These are phyloP conservation scores for Solanum rostratum DNA, from an alignment of 257 asterid genomes.

Conservation along the genomic window DNA sequence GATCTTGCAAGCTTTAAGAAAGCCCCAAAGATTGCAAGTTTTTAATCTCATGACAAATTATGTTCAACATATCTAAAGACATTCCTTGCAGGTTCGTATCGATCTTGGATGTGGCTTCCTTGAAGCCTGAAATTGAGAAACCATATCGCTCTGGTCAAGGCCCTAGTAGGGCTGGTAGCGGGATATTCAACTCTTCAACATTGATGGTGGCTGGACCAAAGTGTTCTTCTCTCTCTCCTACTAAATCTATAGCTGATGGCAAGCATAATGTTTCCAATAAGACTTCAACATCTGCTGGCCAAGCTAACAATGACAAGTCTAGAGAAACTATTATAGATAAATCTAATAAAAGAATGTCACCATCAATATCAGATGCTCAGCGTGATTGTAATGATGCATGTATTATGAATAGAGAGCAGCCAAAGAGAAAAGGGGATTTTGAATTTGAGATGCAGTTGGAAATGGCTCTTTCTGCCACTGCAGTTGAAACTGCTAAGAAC, in stretches of 20 bases:
- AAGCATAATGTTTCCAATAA: conserved; percentile 15
- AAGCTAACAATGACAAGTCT: conserved; percentile 18
- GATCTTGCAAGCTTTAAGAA: neutral
- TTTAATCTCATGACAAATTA: neutral
- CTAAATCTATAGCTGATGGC: conserved; percentile 17
- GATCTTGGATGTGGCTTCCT: conserved; percentile 64
- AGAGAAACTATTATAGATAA: conserved; percentile 12
- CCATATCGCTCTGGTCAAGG: conserved; percentile 24
- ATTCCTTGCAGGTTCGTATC: conserved; percentile 55
- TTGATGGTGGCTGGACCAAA: conserved; percentile 77
- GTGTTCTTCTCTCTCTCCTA: conserved; percentile 25
- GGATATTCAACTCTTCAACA: conserved; percentile 68
- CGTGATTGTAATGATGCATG: conserved; percentile 25
- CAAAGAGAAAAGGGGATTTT: conserved; percentile 79
- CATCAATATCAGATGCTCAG: conserved; percentile 23
- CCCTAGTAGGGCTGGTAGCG: conserved; percentile 26
- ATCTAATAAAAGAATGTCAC: conserved; percentile 18
- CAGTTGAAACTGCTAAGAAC: conserved; percentile 28
- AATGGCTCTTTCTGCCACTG: conserved; percentile 82
- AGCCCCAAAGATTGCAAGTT: neutral
- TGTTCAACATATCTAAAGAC: neutral
- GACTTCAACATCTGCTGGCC: conserved; percentile 12
- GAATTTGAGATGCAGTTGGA: conserved; percentile 89
- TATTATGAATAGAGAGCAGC: conserved; percentile 17
- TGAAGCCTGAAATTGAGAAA: conserved; percentile 74